phyloP scores from a whole-genome alignment of 176 grass and related monocot genomes.

The Urochloa ruziziensis region DNA sequence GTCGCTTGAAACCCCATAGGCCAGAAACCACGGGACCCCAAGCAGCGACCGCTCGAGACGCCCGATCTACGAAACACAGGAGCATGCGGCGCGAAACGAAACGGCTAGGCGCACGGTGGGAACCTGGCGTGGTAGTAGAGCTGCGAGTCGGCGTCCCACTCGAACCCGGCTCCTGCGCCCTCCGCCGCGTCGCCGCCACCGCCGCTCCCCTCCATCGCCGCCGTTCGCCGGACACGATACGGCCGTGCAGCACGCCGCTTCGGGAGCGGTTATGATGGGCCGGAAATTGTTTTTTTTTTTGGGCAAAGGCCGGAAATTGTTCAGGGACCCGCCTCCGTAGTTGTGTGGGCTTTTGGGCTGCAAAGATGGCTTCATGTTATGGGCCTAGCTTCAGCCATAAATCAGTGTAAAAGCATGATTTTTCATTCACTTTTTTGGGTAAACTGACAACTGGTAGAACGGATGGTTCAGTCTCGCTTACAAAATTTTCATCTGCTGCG shows the following conservation, averaged over 20 bases:
- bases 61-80: neutral
- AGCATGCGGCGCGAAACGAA: neutral
- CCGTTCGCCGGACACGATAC: neutral
- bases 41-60: neutral
- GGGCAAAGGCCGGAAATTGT: too few species aligned
- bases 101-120: neutral
- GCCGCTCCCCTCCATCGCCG: constrained; percentile 27
- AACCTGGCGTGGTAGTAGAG: constrained; percentile 75
- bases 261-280: neutral
- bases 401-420: too few species aligned
- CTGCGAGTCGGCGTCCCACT: constrained; percentile 63
- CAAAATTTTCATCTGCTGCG: too few species aligned
- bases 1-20: neutral
- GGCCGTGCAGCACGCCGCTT: neutral
- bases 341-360: too few species aligned
- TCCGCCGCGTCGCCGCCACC: neutral
- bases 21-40: neutral
- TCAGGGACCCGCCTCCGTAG: too few species aligned
- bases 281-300: neutral
- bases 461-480: too few species aligned
- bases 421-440: too few species aligned
- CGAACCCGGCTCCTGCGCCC: constrained; percentile 27
- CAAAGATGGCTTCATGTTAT: too few species aligned
- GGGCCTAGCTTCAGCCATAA: too few species aligned
- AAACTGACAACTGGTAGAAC: too few species aligned